Base-by-base conservation (phyloP, 1,284 basidiomycete genomes). In the Omphalotus olearius region DNA sequence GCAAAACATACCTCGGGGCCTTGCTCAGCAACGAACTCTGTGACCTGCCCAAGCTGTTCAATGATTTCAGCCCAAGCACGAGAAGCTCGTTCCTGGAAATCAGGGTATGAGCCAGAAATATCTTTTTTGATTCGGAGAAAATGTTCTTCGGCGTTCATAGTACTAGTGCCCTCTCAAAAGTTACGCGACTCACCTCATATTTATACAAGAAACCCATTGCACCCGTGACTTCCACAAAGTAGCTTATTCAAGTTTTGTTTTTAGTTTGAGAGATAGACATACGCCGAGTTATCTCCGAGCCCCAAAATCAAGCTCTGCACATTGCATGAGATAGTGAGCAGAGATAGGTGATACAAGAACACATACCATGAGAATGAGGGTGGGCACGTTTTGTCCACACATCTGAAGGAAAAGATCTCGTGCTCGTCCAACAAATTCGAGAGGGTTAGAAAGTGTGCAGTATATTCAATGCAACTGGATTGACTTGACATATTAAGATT, bases 11-110 rank as follows among this genome's bases (percentile, higher is more conserved):
- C 85, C 47, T 78, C 62, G 1, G 76, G 67, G 2, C 82, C 82
- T 51, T 66, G 64, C 43, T 66, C 60, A 1, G 69, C 68, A 28
- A 85, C 76, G 25, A 69, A 68, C 14, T 68, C 63, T 2, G 76
- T 76, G 14, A 66, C 64, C 40, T 64, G 62, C 9, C 74, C 71
- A 11, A 86, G 69, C 57, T 82, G 74, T 0, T 57, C 60, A 1
- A 86, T 64, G 33, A 87, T 66, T 52, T 83, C 79, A 17, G 62
- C 68, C 85, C 85, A 86, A 3, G 80, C 74, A 28, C 69, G 65
- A 4, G 72, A 78, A 14, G 74, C 71, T 30, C 67, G 71, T 47
- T 70, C 65, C 63, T 78, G 66, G 56, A 80, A 82, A 58, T 78
- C 69, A 13, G 80, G 76, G 54, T 78, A 76, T 2, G 70, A 68